Evolutionary conservation across 2,329 filamentous ascomycete species (phyloP), one percentile per base, ranked within the genome.

Genomic region (Colletotrichum eremochloae): DNA sequence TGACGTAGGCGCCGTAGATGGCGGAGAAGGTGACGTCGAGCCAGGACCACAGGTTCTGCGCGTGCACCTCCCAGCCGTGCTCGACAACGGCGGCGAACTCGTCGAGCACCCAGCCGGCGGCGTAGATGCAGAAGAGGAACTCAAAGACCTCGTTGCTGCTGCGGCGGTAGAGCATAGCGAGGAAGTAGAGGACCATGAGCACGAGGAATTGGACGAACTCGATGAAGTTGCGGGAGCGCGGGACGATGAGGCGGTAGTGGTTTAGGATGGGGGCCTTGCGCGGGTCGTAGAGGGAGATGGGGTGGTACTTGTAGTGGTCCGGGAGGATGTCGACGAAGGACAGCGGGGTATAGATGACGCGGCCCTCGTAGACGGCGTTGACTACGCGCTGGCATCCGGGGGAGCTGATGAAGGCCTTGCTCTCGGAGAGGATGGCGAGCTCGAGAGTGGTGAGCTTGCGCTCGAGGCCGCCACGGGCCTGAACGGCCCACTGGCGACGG

Each of bases 11-110:
- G 24, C 84, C 80, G 78, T 91, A 94, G 63, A 94, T 91, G 50
- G 84, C 78, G 3, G 89, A 86, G 75, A 93, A 94, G 1, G 89
- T 89, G n/a, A 93, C 86, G 78, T 94, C 92, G 20, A 94, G 85
- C 76, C 94, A 94, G 0, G 91, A 91, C 92, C 92, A 94, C 7
- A 94, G 84, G 75, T 93, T 93, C 78, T 94, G 91, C 0, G 91
- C 92, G 75, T 94, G 92, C 1, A 94, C 91, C 58, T 89, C 87
- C 91, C 83, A 86, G 40, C 84, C 86, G 75, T 93, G 92, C 78
- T 93, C 91, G 14, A 91, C 84, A 53, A 93, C 89, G 2, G 90
- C 89, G 1, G 90, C 88, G 73, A 91, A 84, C 75, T 91, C 90
- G 75, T 93, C 91, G 2, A 93, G 83, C 4, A 89, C 86, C 91